Evolutionary conservation across 192 early-diverging fungal genomes (phyloP), one percentile per base, ranked within the genome.

Genomic region (Coemansia sp.): DNA sequence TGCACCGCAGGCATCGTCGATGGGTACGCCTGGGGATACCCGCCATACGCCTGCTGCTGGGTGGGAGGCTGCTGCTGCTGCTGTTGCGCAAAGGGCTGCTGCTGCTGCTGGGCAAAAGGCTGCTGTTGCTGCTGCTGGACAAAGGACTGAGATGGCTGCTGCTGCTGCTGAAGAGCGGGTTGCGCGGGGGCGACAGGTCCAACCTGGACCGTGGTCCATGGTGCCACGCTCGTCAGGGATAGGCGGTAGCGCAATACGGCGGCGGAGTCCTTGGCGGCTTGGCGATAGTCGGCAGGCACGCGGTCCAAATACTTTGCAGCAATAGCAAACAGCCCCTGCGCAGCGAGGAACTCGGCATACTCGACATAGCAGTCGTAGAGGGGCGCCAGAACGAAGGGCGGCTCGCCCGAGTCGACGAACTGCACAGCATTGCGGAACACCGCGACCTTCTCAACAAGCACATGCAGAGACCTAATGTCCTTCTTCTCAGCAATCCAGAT

Each of bases 381-480:
- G 0, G 83, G 69, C 27, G 90, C 87, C 57, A 94, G 76, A 24
- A 60, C 35, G 40, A 60, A 60, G n/a, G 67, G 64, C 6, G 6
- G 1, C 0, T 21, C 59, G 7, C 50, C 81, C 13, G 89, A 74
- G 68, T 99, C 97, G 35, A 93, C 88, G 79, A 90, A 99, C 53
- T 91, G 88, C 53, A 98, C 92, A 1, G 95, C 98, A 54, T 91
- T 90, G 35, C 94, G 89, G 85, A 98, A 97, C 34, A 99, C 89
- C 10, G 94, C 87, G 27, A 98, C 89, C 79, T 95, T 95, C 69
- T 98, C 95, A 50, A 98, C 87, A 13, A 98, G 75, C 48, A 81
- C 68, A 42, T 97, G 93, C 21, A 99, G 74, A 6, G 86, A 75
- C 34, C 69, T 66, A 31, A 37, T 34, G 6, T 13, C 16, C 1